phyloP scores from a whole-genome alignment of 345 rosid species.

The Linum lewisii region DNA sequence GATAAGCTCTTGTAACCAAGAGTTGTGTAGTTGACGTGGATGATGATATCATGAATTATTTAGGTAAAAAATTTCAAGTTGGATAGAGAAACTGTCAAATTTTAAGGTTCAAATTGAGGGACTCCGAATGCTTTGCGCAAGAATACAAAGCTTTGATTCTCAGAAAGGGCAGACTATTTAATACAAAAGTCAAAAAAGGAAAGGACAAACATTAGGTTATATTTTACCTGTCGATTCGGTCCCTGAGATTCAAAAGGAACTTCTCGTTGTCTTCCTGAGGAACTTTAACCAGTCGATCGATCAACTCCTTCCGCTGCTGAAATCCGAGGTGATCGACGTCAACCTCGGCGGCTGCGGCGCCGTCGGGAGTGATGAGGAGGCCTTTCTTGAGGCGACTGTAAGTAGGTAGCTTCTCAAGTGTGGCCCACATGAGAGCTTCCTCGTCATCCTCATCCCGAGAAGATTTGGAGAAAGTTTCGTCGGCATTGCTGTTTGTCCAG shows the following conservation, averaged over 20 bases:
- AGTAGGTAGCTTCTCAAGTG: not conserved
- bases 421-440: slow-evolving; percentile 4
- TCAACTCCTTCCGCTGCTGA: slow-evolving; percentile 12
- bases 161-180: too few relatives aligned
- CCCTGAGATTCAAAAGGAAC: slow-evolving; percentile 17
- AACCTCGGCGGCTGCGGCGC: slow-evolving; percentile 11
- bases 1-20: too few relatives aligned
- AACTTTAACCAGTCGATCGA: slow-evolving; percentile 14
- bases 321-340: slow-evolving; percentile 26
- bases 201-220: not conserved
- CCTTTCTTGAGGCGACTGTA: slow-evolving; percentile 1
- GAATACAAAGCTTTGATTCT: too few relatives aligned
- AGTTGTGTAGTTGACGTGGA: too few relatives aligned
- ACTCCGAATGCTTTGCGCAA: too few relatives aligned
- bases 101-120: too few relatives aligned
- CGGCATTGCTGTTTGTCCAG: not conserved
- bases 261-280: slow-evolving; percentile 21
- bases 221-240: slow-evolving; percentile 14
- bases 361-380: not conserved
- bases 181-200: not conserved
- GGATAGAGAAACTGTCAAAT: too few relatives aligned
- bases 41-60: not conserved
- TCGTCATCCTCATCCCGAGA: slow-evolving; percentile 2
- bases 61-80: too few relatives aligned
- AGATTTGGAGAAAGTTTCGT: not conserved